Base-by-base conservation (phyloP, 2,329 filamentous ascomycete species). In the Pyricularia pennisetigena region DNA sequence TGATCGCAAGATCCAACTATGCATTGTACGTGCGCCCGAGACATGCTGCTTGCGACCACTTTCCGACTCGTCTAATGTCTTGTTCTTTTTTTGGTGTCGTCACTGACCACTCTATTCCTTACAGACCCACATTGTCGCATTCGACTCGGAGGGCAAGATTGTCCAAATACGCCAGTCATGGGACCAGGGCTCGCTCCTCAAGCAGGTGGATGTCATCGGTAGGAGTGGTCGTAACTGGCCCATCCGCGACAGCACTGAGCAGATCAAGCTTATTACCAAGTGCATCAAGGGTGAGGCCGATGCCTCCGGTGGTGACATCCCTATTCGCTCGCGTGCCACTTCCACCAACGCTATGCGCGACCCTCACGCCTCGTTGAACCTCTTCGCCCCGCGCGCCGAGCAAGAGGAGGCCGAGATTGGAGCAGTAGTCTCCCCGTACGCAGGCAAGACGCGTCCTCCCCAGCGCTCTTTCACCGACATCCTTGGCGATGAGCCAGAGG, bases 131-230 rank as follows among this genome's bases (percentile, higher is more conserved):
- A 89, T 98, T 71, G 94, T 99, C 72, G 86, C 88, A 69, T 97
- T 97, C 79, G 86, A 96, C 78, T 76, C 79, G 72, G 79, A 90
- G 64, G 86, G 88, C 77, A 93, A 92, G 81, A 97, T 99, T 76
- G 78, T 85, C 69, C 92, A 95, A 78, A 91, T 98, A 71, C 91
- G 94, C 73, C 87, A 94, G 73, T 92, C 90, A 77, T 99, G 95
- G 95, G 95, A 99, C 77, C 95, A 99, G 79, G 94, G 89, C 70
- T 90, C 93, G 68, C 86, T 99, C 59, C 86, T 99, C 72, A 98
- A 95, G 81, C 90, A 97, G 78, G 86, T 97, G 71, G 94, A 97
- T 71, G 89, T 97, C 68, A 98, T 99, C 78, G 94, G 95, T 74
- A 90, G 89, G 76, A 90, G 90, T 68, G 92, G 92, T 68, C 91